Evolutionary conservation across 2,329 filamentous ascomycete species (phyloP).

Genomic region (Sarocladium strictum): DNA sequence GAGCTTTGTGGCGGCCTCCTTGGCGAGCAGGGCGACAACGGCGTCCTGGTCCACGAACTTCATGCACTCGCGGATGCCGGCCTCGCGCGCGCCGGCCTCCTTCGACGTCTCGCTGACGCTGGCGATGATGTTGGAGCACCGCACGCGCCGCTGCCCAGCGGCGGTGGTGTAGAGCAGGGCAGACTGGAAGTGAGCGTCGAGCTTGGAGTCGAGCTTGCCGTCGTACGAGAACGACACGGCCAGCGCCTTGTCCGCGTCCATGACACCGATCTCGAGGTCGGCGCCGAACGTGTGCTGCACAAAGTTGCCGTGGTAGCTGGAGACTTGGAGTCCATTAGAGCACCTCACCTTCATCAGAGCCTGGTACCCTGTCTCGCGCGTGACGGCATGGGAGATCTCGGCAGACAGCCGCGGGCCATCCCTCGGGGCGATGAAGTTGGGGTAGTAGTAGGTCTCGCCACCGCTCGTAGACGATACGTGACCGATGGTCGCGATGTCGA

Average conservation of each 20-base stretch:
- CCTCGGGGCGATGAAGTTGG: conserved; percentile 85
- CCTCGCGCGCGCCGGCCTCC: conserved; percentile 30
- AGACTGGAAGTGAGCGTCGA: conserved; percentile 96
- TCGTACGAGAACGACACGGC: conserved; percentile 91
- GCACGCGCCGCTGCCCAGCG: conserved; percentile 78
- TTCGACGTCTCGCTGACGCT: conserved; percentile 68
- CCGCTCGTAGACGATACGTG: conserved; percentile 85
- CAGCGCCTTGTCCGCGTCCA: conserved; percentile 91
- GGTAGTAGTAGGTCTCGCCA: conserved; percentile 93
- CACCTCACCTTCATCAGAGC: conserved; percentile 97
- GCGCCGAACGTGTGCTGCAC: conserved; percentile 92
- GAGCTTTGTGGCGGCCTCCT: conserved; percentile 87
- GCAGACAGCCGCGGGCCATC: conserved; percentile 78
- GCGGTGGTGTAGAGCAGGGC: conserved; percentile 92
- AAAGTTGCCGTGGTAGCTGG: conserved; percentile 94
- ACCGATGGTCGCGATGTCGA: conserved; percentile 91
- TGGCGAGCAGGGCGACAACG: conserved; percentile 80
- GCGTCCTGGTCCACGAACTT: conserved; percentile 96
- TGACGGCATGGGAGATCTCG: conserved; percentile 82
- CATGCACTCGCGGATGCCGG: conserved; percentile 72
- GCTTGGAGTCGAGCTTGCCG: conserved; percentile 91
- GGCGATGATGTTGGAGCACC: conserved; percentile 90
- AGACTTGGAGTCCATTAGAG: conserved; percentile 90
- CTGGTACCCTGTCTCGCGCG: conserved; percentile 88
- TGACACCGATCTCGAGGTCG: conserved; percentile 86